phyloP scores from a whole-genome alignment of 2,329 filamentous ascomycete species.

The Fusarium duplospermum region DNA sequence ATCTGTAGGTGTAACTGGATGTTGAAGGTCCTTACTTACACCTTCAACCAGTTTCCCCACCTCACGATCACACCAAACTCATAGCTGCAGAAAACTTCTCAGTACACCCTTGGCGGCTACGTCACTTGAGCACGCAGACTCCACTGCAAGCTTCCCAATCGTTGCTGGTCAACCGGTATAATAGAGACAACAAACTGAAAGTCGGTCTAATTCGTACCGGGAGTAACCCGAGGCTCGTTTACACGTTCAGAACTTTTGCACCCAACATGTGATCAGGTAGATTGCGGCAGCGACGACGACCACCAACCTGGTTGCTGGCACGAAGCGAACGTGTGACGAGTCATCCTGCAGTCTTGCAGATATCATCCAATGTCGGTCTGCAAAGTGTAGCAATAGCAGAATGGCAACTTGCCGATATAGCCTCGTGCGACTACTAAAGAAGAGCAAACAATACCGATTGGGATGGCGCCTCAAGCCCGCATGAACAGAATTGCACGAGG shows the following conservation, averaged over 20 bases:
- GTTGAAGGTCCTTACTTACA: neutral
- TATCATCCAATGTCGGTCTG: neutral
- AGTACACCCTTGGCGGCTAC: neutral
- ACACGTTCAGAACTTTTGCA: neutral
- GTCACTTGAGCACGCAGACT: neutral
- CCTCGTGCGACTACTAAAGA: neutral
- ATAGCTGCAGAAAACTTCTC: neutral
- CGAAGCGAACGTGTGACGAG: neutral
- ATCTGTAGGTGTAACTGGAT: neutral
- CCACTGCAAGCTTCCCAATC: neutral
- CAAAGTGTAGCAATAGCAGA: neutral
- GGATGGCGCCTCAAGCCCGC: neutral
- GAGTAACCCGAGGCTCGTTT: neutral
- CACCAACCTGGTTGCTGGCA: neutral
- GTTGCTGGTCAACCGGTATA: neutral
- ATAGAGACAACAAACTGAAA: neutral
- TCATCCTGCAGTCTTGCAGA: neutral
- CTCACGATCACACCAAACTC: neutral
- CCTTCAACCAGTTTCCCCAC: neutral
- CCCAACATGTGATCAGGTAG: neutral
- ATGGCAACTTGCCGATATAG: neutral
- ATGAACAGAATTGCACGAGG: constrained; percentile 7
- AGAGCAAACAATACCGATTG: neutral
- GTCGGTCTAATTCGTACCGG: neutral
- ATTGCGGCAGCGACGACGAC: neutral